Conservation (phyloP, 768 basidiomycete species). For the Leccinum broughii region DNA sequence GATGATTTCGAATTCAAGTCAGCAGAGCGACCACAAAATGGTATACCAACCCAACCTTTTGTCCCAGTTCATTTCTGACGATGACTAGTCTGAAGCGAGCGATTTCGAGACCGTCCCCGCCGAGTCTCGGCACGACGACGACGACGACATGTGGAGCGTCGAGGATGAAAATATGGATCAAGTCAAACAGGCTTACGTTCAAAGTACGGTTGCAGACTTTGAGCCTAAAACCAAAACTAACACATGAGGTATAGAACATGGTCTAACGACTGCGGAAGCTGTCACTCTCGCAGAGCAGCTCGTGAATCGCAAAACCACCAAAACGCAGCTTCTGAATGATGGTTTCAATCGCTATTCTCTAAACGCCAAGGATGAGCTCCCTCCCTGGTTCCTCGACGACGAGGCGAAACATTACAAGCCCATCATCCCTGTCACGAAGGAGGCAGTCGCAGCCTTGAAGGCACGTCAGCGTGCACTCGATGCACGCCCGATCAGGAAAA, state of each 20-base stretch:
- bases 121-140: slow-evolving; percentile 50
- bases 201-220: slow-evolving; percentile 49
- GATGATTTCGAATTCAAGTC: slow-evolving; percentile 30
- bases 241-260: slow-evolving; percentile 54
- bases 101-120: slow-evolving; percentile 80
- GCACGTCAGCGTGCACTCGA: slow-evolving; percentile 93
- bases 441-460: slow-evolving; percentile 81
- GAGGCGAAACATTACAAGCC: slow-evolving; percentile 90
- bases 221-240: slow-evolving; percentile 6
- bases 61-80: slow-evolving; percentile 10
- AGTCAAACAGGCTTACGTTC: slow-evolving; percentile 59
- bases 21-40: slow-evolving; percentile 32
- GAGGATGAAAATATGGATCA: slow-evolving; percentile 76
- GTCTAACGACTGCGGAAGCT: slow-evolving; percentile 85
- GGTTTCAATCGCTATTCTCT: slow-evolving; percentile 95
- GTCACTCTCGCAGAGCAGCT: slow-evolving; percentile 88
- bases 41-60: slow-evolving; percentile 19
- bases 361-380: slow-evolving; percentile 88
- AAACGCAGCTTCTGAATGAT: slow-evolving; percentile 86
- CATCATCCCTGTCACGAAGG: slow-evolving; percentile 96
- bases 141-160: slow-evolving; percentile 79
- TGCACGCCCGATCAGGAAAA: slow-evolving; percentile 97
- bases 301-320: slow-evolving; percentile 87
- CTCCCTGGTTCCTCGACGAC: slow-evolving; percentile 97
- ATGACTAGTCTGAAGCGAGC: slow-evolving; percentile 28